phyloP scores from a whole-genome alignment of 768 basidiomycete genomes.

The Lactarius quietus region DNA sequence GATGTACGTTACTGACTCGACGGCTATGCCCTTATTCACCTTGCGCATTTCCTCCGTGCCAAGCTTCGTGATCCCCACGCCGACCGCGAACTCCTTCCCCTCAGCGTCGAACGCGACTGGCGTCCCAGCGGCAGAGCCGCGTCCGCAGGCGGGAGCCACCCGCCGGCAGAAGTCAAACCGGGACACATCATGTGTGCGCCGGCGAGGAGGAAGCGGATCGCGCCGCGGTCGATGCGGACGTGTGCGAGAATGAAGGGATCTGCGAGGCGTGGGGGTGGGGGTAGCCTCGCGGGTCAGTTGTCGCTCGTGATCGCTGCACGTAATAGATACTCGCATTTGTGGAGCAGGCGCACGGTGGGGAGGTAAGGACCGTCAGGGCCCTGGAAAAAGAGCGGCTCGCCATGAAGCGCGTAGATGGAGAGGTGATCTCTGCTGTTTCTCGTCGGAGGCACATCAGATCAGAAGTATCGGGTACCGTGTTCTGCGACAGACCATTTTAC shows the following conservation, averaged over 20 bases:
- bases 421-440: constrained; percentile 85
- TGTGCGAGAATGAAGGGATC: constrained; percentile 89
- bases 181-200: constrained; percentile 98
- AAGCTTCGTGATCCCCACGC: constrained; percentile 78
- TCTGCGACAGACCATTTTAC: constrained; percentile 80
- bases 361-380: constrained; percentile 92
- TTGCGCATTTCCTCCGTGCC: constrained; percentile 85
- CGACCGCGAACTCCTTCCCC: constrained; percentile 90
- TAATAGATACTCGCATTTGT: constrained; percentile 65
- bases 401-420: constrained; percentile 85
- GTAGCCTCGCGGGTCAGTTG: background rate
- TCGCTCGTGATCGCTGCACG: background rate
- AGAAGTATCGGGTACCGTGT: background rate
- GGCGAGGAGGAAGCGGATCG: constrained; percentile 93
- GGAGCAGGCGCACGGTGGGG: constrained; percentile 84
- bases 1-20: constrained; percentile 81
- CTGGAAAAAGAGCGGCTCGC: constrained; percentile 90
- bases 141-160: constrained; percentile 74
- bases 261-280: constrained; percentile 39
- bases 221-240: constrained; percentile 91
- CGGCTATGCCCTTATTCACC: constrained; percentile 86
- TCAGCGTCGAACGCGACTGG: constrained; percentile 94
- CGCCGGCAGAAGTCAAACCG: constrained; percentile 90
- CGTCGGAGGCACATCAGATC: constrained; percentile 24
- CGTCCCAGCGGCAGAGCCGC: constrained; percentile 59